These are phyloP conservation scores for Immersiporthe knoxdaviesiana DNA, from an alignment of 2,329 filamentous ascomycete genomes.

Conservation along the genomic window DNA sequence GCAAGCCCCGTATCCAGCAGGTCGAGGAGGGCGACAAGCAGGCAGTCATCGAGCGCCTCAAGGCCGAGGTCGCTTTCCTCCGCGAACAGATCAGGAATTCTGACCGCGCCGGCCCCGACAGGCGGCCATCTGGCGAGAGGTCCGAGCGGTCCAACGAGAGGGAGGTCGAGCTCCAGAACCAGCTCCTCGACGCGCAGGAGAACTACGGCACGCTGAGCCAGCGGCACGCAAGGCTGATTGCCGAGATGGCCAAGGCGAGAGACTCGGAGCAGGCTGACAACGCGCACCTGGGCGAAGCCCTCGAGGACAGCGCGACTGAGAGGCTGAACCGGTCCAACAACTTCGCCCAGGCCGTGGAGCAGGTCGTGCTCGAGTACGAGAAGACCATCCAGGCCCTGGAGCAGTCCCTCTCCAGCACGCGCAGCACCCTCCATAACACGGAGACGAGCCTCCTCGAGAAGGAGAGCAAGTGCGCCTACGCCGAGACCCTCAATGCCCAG, in stretches of 20 bases:
- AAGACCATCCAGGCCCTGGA: conserved; percentile 97
- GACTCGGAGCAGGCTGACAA: conserved; percentile 68
- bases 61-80: conserved; percentile 90
- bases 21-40: conserved; percentile 93
- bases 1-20: conserved; percentile 94
- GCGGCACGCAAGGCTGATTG: conserved; percentile 92
- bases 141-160: conserved; percentile 80
- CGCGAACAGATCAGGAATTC: conserved; percentile 89
- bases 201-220: conserved; percentile 91
- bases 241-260: conserved; percentile 85
- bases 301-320: conserved; percentile 81
- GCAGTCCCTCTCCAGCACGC: conserved; percentile 85
- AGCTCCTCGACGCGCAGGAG: conserved; percentile 89
- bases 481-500: conserved; percentile 90
- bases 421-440: conserved; percentile 78
- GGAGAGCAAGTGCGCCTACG: conserved; percentile 90
- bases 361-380: conserved; percentile 96
- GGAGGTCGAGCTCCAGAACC: conserved; percentile 89
- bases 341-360: conserved; percentile 93
- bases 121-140: conserved; percentile 68
- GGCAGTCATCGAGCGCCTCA: conserved; percentile 87
- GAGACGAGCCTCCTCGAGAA: conserved; percentile 89
- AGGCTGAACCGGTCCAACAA: conserved; percentile 92
- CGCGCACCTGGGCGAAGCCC: conserved; percentile 60
- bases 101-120: conserved; percentile 66